Base-by-base conservation (phyloP, 495 filamentous ascomycete species). In the Aspergillus diversus region DNA sequence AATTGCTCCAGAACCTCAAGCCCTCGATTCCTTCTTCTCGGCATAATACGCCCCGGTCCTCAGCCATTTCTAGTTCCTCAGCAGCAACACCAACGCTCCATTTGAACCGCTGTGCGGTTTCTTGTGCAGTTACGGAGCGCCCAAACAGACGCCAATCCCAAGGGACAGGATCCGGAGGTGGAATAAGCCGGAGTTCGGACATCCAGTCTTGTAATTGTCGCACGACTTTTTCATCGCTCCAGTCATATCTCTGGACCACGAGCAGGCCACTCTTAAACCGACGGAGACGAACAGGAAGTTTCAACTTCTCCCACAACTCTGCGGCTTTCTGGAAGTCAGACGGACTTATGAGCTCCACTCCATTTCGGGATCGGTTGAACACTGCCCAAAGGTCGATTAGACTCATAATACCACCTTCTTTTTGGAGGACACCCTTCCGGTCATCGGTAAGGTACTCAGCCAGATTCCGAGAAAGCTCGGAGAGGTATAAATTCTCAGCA, bases 81-180 rank as follows among this genome's bases (percentile, higher is more conserved):
- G 86, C 87, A 5, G 95, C 96, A 21, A 99, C 95, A n/a, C 96
- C 96, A 15, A 99, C 90, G 73, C 95, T 98, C 95, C 95, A 99
- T 27, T 93, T 92, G 77, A 99, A 99, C 54, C 84, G 83, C 75
- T 96, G 92, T 0, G 95, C 95, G 0, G 86, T 85, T 71, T 97
- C 93, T 67, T 94, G 89, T 7, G 93, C 92, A 5, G 92, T 98
- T 31, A 99, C 87, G 5, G 93, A 91, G 46, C 87, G 82, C 3
- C 94, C 96, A 71, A 90, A 96, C 27, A 78, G 60, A 17, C 74
- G 80, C 89, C 90, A 92, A 68, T 92, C 89, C 91, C 91, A 93
- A 0, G 83, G 55, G 43, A 88, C 81, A 15, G 89, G 81, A 55
- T 83, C 81, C n/a, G 83, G 81, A 1, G 87, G 86, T 11, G 89